phyloP scores from a whole-genome alignment of 2,329 filamentous ascomycete genomes.

The Xylaria sp. region DNA sequence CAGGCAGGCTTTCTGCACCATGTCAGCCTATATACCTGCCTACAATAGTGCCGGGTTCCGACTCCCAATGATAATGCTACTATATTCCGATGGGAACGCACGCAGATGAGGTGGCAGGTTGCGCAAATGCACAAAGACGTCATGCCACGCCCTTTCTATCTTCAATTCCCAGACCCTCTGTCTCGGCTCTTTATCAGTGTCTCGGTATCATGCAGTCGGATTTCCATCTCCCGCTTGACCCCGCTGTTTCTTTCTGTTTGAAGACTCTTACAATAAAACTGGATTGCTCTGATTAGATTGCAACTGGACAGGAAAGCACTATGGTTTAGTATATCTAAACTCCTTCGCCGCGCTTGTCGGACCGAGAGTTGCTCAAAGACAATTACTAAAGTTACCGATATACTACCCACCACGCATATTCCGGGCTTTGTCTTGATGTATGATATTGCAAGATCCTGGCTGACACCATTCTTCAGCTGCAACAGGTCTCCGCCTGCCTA shows the following conservation, averaged over 20 bases:
- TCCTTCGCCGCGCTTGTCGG: background rate
- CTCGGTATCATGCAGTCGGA: slow-evolving; percentile 11
- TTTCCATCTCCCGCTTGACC: background rate
- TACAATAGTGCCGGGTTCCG: slow-evolving; percentile 21
- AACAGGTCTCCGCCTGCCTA: slow-evolving; percentile 8
- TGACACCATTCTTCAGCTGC: background rate
- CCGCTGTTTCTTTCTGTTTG: background rate
- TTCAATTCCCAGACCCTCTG: background rate
- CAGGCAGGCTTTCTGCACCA: background rate
- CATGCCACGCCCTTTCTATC: slow-evolving; percentile 1
- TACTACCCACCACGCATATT: background rate
- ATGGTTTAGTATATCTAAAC: slow-evolving; percentile 2
- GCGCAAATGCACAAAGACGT: slow-evolving; percentile 13
- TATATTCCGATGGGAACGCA: background rate
- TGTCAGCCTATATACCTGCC: background rate
- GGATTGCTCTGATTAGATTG: background rate
- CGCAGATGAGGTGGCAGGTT: slow-evolving; percentile 5
- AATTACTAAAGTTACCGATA: background rate
- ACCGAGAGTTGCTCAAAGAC: background rate
- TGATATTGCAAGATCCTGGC: background rate
- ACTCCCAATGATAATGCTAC: background rate
- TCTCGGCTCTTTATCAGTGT: slow-evolving; percentile 10
- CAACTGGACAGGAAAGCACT: background rate
- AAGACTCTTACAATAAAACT: background rate
- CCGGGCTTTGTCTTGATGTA: background rate